These are phyloP conservation scores for Rosa chinensis DNA, from an alignment of 306 rosid species.

Conservation along the genomic window DNA sequence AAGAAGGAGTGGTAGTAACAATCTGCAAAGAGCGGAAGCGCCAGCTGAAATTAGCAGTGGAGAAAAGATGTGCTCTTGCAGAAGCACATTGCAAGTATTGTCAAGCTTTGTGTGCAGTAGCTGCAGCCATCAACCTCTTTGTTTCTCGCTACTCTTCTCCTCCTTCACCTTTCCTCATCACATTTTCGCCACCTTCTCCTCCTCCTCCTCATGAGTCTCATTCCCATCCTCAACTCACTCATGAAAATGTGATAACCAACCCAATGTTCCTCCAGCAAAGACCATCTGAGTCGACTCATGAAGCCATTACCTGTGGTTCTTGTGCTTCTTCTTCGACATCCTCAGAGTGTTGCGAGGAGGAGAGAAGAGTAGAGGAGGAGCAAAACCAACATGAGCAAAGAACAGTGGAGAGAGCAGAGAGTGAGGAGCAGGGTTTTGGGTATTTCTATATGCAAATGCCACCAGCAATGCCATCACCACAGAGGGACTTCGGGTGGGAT, in stretches of 20 bases:
- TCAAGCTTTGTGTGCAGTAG: constrained; percentile 69
- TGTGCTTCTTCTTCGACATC: constrained; percentile 57
- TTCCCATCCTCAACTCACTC: constrained; percentile 43
- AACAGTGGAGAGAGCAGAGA: constrained; percentile 29
- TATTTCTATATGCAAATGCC: constrained; percentile 87
- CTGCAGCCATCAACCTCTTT: constrained; percentile 75
- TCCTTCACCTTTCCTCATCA: constrained; percentile 79
- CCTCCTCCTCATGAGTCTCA: constrained; percentile 39
- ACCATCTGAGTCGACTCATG: constrained; percentile 66
- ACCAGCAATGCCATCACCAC: constrained; percentile 74
- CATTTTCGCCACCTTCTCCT: constrained; percentile 70
- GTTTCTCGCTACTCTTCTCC: constrained; percentile 90
- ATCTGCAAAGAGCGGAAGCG: constrained; percentile 89
- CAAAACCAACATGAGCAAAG: constrained; percentile 13
- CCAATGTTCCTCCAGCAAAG: constrained; percentile 86
- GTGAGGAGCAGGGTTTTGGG: constrained; percentile 45
- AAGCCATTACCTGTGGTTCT: constrained; percentile 52
- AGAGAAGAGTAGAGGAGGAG: constrained; percentile 47
- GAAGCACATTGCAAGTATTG: constrained; percentile 85
- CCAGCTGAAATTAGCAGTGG: constrained; percentile 72
- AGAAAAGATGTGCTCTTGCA: constrained; percentile 81
- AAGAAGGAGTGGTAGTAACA: constrained; percentile 71
- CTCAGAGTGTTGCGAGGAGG: constrained; percentile 67
- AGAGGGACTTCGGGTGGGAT: constrained; percentile 89
- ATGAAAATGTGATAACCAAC: constrained; percentile 58